Evolutionary conservation across 1,284 basidiomycete species (phyloP).

Genomic region (Ceratobasidium sp.): DNA sequence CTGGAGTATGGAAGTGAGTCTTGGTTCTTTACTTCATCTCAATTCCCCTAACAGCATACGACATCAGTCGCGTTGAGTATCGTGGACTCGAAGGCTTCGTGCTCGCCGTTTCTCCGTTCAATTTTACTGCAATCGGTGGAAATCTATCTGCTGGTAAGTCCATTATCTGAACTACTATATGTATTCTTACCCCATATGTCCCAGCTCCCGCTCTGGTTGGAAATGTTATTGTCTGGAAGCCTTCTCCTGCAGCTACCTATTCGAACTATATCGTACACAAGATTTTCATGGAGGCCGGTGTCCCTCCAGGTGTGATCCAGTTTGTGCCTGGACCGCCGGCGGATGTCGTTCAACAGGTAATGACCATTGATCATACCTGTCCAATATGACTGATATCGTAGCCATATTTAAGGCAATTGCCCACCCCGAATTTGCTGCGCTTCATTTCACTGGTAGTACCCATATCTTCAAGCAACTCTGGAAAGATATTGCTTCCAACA

Average conservation of each 20-base stretch:
- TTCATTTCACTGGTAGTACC: slow-evolving; percentile 98
- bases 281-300: slow-evolving; percentile 91
- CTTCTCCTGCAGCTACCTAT: slow-evolving; percentile 93
- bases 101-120: slow-evolving; percentile 96
- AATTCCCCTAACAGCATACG: slow-evolving; percentile 2
- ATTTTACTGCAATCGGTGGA: slow-evolving; percentile 97
- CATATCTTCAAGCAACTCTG: slow-evolving; percentile 93
- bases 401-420: slow-evolving; percentile 60
- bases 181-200: slow-evolving; percentile 36
- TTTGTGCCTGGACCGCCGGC: slow-evolving; percentile 90
- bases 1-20: slow-evolving; percentile 92
- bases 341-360: slow-evolving; percentile 74
- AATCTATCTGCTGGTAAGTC: slow-evolving; percentile 81
- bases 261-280: slow-evolving; percentile 94
- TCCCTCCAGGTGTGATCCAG: slow-evolving; percentile 95
- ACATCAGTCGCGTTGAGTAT: slow-evolving; percentile 86
- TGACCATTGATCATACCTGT: background rate
- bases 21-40: background rate
- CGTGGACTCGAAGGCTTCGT: slow-evolving; percentile 97
- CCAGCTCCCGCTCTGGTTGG: slow-evolving; percentile 90
- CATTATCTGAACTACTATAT: background rate
- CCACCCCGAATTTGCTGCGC: slow-evolving; percentile 82
- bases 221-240: slow-evolving; percentile 97
- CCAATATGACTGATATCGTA: background rate
- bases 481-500: slow-evolving; percentile 92